phyloP scores from a whole-genome alignment of 1,284 basidiomycete species.

The Gastroboletus turbinatus region DNA sequence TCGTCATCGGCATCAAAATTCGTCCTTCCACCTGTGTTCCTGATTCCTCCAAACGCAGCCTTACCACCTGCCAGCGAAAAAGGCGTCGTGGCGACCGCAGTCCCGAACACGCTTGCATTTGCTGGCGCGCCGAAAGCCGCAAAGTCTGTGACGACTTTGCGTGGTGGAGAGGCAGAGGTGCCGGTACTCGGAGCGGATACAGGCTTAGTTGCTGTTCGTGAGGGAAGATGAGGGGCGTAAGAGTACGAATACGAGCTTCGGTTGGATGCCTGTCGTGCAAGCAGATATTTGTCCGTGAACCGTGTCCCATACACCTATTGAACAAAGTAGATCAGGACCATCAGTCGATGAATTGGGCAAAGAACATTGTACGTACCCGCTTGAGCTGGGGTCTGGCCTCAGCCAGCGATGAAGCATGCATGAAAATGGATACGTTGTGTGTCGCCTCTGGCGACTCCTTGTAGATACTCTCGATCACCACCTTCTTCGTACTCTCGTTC shows the following conservation, averaged over 20 bases:
- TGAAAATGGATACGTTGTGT: slow-evolving; percentile 91
- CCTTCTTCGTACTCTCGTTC: slow-evolving; percentile 96
- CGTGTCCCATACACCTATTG: slow-evolving; percentile 84
- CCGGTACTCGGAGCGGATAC: slow-evolving; percentile 37
- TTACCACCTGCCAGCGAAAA: slow-evolving; percentile 79
- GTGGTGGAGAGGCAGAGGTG: slow-evolving; percentile 61
- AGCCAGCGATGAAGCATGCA: slow-evolving; percentile 67
- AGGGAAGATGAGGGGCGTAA: slow-evolving; percentile 48
- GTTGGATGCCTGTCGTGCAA: slow-evolving; percentile 61
- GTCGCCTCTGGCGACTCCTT: slow-evolving; percentile 83
- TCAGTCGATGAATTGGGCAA: neutral
- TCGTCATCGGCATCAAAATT: slow-evolving; percentile 60
- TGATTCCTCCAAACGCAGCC: slow-evolving; percentile 76
- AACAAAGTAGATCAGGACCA: neutral
- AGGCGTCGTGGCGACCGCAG: slow-evolving; percentile 73
- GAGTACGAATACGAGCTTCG: slow-evolving; percentile 45
- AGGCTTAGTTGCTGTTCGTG: slow-evolving; percentile 40
- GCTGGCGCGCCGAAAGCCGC: slow-evolving; percentile 84
- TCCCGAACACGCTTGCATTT: slow-evolving; percentile 74
- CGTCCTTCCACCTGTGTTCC: slow-evolving; percentile 42
- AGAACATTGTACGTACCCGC: slow-evolving; percentile 53
- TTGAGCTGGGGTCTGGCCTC: slow-evolving; percentile 81
- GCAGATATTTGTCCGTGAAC: slow-evolving; percentile 92
- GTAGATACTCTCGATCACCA: slow-evolving; percentile 96
- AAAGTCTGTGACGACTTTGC: slow-evolving; percentile 87